phyloP scores from a whole-genome alignment of 148 eudicot species.

The Silene uniflora region DNA sequence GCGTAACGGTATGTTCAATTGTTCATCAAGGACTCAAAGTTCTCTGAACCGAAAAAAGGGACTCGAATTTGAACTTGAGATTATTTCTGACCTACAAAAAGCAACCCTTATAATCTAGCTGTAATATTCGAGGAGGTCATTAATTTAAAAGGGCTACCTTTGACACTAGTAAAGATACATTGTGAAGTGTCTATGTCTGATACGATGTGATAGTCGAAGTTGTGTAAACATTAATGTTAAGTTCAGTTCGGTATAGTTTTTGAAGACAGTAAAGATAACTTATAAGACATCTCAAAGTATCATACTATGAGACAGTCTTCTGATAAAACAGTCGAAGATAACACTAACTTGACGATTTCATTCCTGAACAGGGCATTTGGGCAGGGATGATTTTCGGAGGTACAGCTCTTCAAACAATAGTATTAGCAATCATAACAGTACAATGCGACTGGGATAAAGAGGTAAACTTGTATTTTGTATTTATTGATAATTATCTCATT shows the following conservation, averaged over 20 bases:
- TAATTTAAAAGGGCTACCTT: too few relatives aligned
- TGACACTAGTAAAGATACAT: too few relatives aligned
- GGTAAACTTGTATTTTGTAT: constrained; percentile 23
- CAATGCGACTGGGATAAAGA: constrained; percentile 57
- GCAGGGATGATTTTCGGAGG: constrained; percentile 65
- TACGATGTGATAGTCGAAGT: too few relatives aligned
- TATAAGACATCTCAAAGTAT: too few relatives aligned
- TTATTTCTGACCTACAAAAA: background rate
- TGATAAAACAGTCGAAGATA: background rate
- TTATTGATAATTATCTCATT: background rate
- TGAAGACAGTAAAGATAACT: too few relatives aligned
- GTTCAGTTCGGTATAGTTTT: too few relatives aligned
- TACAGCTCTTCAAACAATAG: constrained; percentile 49
- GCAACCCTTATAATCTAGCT: too few relatives aligned
- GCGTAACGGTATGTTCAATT: constrained; percentile 32
- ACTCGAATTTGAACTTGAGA: background rate
- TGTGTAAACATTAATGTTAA: too few relatives aligned
- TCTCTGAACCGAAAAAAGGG: too few relatives aligned
- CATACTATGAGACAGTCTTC: background rate
- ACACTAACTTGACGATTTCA: background rate
- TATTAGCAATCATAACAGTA: constrained; percentile 33
- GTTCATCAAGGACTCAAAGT: background rate
- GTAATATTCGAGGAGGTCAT: too few relatives aligned
- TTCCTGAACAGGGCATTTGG: constrained; percentile 48
- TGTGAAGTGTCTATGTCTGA: too few relatives aligned